Base-by-base conservation (phyloP, 768 basidiomycete genomes). In the Trametes maxima region DNA sequence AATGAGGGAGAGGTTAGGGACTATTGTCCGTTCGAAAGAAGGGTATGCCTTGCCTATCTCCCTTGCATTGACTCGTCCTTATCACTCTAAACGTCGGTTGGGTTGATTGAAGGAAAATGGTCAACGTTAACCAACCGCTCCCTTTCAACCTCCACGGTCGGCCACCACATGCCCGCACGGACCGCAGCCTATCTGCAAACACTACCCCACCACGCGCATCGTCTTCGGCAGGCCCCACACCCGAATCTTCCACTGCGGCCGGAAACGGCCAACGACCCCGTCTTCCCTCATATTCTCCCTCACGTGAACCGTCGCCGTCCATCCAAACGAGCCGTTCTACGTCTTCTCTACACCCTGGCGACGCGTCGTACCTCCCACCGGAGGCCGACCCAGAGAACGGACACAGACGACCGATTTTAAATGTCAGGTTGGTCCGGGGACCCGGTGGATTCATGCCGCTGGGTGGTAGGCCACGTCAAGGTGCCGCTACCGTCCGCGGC, bases 101-200 rank as follows among this genome's bases (percentile, higher is more conserved):
- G 8, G 12, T 14, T 24, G 24, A 14, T 56, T 28, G 36, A 70
- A 89, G 87, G 35, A 86, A 83, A 79, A 88, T 89, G 87, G 86
- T 89, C 64, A 87, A 88, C 57, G 80, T 89, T 14, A 80, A 80
- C 57, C 81, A 84, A 1, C 79, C 78, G 22, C 76, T 83, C 25
- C 87, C 87, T 0, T 88, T 89, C 74, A 83, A 85, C 67, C 76
- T 88, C 8, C 81, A 81, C 61, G 81, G 82, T 69, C 74, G 75
- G 33, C 55, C 50, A 10, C 59, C 70, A 7, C 65, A 71, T 36
- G 58, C 73, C 3, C 70, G 65, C 1, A 71, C 72, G 54, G 70
- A 72, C 25, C 74, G 75, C 46, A 74, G 75, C 60, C 66, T 73
- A 39, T 79, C 78, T 17, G 71, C 67, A 7, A 60, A 62, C 45